phyloP scores from a whole-genome alignment of 441 rosid genomes.

The Gossypium davidsonii region DNA sequence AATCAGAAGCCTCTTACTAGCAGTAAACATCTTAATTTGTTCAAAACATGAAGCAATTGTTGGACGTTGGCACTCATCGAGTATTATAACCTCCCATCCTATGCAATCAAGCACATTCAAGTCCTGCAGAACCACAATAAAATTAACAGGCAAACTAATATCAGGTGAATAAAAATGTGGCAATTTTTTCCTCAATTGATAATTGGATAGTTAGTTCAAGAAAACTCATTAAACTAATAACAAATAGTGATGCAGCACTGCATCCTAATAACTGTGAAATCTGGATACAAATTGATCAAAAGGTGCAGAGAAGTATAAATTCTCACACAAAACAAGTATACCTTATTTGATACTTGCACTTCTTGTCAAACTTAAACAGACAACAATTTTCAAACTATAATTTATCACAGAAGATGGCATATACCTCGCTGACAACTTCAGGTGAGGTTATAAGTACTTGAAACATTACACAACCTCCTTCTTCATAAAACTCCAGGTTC shows the following conservation, averaged over 20 bases:
- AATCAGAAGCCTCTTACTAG: slow-evolving; percentile 44
- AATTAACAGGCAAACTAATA: background rate
- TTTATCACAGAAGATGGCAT: slow-evolving; percentile 5
- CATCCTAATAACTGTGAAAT: background rate
- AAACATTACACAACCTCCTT: slow-evolving; percentile 38
- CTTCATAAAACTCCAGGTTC: slow-evolving; percentile 36
- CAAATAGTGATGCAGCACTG: background rate
- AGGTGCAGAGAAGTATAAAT: background rate
- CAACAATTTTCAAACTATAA: background rate
- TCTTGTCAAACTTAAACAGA: background rate
- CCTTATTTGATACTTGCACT: background rate
- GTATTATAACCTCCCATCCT: slow-evolving; percentile 45
- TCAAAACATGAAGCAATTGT: slow-evolving; percentile 25
- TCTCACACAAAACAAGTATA: slow-evolving; percentile 6
- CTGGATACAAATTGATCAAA: background rate
- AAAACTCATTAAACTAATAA: background rate
- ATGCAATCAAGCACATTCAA: slow-evolving; percentile 23
- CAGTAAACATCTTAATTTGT: slow-evolving; percentile 33
- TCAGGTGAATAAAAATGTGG: background rate
- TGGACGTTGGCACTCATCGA: slow-evolving; percentile 46
- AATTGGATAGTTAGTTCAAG: background rate
- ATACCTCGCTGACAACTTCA: slow-evolving; percentile 49
- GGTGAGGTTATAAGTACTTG: slow-evolving; percentile 46
- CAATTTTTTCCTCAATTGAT: background rate
- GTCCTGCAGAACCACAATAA: slow-evolving; percentile 42